phyloP scores from a whole-genome alignment of 805 yeast genomes.

The Kurtzmaniella cleridarum region DNA sequence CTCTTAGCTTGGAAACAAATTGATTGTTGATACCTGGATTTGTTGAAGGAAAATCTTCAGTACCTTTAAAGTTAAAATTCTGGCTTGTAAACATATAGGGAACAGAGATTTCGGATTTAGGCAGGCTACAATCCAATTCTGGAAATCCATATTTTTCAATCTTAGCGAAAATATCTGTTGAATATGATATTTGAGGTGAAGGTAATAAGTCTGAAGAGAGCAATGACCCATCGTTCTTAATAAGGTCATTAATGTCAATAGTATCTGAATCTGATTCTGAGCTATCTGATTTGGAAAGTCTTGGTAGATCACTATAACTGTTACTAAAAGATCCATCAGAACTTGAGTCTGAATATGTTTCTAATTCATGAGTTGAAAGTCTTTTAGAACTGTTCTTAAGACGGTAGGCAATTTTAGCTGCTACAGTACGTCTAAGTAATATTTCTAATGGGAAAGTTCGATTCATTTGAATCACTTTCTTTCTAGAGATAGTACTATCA shows the following conservation, averaged over 20 bases:
- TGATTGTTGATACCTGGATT: no score
- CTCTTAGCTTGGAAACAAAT: no score
- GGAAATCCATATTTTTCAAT: slow-evolving; percentile 2
- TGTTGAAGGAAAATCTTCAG: no score
- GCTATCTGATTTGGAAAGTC: slow-evolving; percentile 8
- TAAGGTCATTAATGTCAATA: slow-evolving; percentile 22
- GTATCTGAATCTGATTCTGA: slow-evolving; percentile 15
- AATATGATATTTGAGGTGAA: slow-evolving; percentile 33
- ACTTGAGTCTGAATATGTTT: slow-evolving; percentile 1
- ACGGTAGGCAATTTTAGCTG: slow-evolving; percentile 36
- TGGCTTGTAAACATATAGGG: no score
- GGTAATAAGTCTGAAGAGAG: slow-evolving; percentile 28
- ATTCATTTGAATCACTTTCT: slow-evolving; percentile 25
- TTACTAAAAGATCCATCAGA: slow-evolving; percentile 1
- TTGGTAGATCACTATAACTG: slow-evolving; percentile 3
- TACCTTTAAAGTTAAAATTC: no score
- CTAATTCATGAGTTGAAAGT: slow-evolving; percentile 1
- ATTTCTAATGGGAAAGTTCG: slow-evolving; percentile 29
- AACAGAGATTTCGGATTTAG: slow-evolving; percentile 1
- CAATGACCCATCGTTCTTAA: slow-evolving; percentile 26
- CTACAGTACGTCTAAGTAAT: slow-evolving; percentile 34
- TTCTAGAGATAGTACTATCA: slow-evolving; percentile 6
- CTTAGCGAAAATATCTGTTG: slow-evolving; percentile 24
- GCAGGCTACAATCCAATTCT: slow-evolving; percentile 1
- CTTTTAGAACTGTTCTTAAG: slow-evolving; percentile 14